These are phyloP conservation scores for Rhodocollybia butyracea DNA, from an alignment of 768 basidiomycete species.

Conservation along the genomic window DNA sequence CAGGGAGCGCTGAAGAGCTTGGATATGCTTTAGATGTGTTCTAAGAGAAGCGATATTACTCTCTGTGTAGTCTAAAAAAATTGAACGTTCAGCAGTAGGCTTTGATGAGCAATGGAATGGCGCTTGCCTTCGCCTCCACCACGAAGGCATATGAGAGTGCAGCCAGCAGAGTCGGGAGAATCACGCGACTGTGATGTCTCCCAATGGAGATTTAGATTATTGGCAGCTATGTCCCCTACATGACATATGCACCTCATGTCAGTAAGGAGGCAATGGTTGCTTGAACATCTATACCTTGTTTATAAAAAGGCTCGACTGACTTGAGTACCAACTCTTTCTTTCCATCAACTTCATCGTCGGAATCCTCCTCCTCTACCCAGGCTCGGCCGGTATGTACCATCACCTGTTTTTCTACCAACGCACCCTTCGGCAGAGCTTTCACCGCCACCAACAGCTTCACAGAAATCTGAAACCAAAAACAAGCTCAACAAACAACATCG, in stretches of 20 bases:
- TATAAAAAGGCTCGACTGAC: slow-evolving; percentile 31
- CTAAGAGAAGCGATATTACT: neutral
- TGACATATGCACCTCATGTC: neutral
- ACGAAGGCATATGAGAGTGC: slow-evolving; percentile 42
- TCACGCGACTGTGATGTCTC: slow-evolving; percentile 45
- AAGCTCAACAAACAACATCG: neutral
- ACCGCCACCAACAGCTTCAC: slow-evolving; percentile 60
- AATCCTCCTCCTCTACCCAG: slow-evolving; percentile 44
- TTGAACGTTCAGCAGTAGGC: neutral
- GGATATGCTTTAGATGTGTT: neutral
- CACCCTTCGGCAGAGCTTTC: slow-evolving; percentile 66
- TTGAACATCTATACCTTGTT: slow-evolving; percentile 36
- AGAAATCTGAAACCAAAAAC: slow-evolving; percentile 17
- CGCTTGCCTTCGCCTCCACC: slow-evolving; percentile 23
- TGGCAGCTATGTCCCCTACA: slow-evolving; percentile 11
- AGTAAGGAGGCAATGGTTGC: neutral
- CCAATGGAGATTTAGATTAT: slow-evolving; percentile 33
- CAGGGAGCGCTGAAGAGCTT: neutral
- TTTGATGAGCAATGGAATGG: neutral
- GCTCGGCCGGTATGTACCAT: slow-evolving; percentile 66
- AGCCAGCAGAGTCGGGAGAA: slow-evolving; percentile 30
- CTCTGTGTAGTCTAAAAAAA: neutral
- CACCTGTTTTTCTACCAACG: slow-evolving; percentile 74
- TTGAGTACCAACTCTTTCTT: slow-evolving; percentile 28
- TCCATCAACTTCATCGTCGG: slow-evolving; percentile 14